Evolutionary conservation across 169 alveolate genomes (phyloP), one percentile per base, ranked within the genome.

Genomic region (Eimeria tenella): DNA sequence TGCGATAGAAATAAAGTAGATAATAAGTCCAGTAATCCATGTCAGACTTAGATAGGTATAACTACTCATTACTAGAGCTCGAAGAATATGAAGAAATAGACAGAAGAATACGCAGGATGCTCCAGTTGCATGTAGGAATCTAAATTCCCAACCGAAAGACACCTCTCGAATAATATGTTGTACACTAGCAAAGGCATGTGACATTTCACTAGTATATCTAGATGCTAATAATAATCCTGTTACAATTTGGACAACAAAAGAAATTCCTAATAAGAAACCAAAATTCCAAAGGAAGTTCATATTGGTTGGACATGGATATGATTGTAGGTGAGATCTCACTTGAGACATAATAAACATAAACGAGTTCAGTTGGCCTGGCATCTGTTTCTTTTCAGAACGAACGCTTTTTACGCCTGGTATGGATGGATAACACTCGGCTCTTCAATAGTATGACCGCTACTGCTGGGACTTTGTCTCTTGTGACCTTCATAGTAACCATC

Each of bases 351-450:
- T n/a, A n/a, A n/a, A n/a, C n/a, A n/a, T n/a, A n/a, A n/a, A n/a
- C n/a, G n/a, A n/a, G n/a, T n/a, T n/a, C n/a, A n/a, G n/a, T 71
- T n/a, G n/a, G n/a, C n/a, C n/a, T n/a, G n/a, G n/a, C n/a, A n/a
- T n/a, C n/a, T n/a, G n/a, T n/a, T n/a, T 25, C 55, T 23, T 25
- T 71, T 71, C 55, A 19, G 10, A 71, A 71, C 56, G 82, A n/a
- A 71, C 23, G 50, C 82, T 31, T 71, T 71, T 25, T 25, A 7
- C 19, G 56, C 17, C 50, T 71, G 82, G 82, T 23, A 71, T 23
- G 82, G 82, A 71, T 71, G 82, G 55, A 71, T 71, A 71, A 71
- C 56, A 71, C 82, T 25, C 5, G 82, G 19, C 82, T n/a, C 17
- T 7, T n/a, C 50, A 25, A 25, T 71, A 71, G 50, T 71, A 25